These are phyloP conservation scores for Scedosporium boydii DNA, from an alignment of 2,329 filamentous ascomycete genomes.

Conservation along the genomic window DNA sequence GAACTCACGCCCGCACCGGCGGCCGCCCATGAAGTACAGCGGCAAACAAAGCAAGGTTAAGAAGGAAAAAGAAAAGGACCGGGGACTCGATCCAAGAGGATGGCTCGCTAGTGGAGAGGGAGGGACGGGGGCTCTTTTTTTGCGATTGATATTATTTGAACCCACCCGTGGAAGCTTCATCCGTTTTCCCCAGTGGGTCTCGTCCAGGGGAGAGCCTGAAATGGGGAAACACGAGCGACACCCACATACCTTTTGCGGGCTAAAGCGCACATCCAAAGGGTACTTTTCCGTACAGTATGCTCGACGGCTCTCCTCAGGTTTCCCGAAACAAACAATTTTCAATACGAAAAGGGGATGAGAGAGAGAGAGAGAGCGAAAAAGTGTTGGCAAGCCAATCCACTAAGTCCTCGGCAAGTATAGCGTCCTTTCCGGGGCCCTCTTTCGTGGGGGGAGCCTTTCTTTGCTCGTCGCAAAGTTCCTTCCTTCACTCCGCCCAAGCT, in stretches of 20 bases:
- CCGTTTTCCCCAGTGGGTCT: not conserved
- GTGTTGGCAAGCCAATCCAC: not conserved
- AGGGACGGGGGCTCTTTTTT: no score
- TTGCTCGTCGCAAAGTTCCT: no score
- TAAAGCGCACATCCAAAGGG: no score
- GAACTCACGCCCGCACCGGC: no score
- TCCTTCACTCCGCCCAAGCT: not conserved
- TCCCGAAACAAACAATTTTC: no score
- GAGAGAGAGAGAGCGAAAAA: slow-evolving; percentile 1
- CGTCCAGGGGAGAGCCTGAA: no score
- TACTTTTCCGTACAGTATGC: no score
- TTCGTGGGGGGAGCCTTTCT: not conserved
- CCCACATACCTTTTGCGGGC: no score
- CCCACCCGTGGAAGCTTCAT: not conserved
- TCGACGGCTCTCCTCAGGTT: no score
- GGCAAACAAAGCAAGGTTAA: not conserved
- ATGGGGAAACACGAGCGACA: no score
- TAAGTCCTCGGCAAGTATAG: not conserved
- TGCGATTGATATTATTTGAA: not conserved
- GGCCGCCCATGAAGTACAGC: no score
- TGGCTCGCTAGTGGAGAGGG: not conserved
- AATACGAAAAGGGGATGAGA: not conserved
- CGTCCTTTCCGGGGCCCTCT: not conserved
- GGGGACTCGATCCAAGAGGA: not conserved
- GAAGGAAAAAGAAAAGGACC: not conserved